phyloP scores from a whole-genome alignment of 2,329 filamentous ascomycete species.

The Pseudogymnoascus sp. region DNA sequence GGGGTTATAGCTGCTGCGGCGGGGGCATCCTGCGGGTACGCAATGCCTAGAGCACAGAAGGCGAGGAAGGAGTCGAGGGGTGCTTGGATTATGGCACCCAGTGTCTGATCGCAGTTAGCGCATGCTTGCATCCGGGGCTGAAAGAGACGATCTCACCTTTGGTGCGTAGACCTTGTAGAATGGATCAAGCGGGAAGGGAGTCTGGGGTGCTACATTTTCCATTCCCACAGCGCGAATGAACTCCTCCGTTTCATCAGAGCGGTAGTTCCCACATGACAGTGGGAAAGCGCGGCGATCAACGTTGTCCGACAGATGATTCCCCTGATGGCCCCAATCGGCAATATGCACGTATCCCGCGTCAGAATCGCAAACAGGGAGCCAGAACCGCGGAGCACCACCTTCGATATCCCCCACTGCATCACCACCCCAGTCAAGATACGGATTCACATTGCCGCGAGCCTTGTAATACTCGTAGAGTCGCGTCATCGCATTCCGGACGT shows the following conservation, averaged over 20 bases:
- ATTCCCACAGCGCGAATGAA: background rate
- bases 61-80: conserved; percentile 3
- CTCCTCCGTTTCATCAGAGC: background rate
- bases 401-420: background rate
- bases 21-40: conserved; percentile 1
- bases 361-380: conserved; percentile 3
- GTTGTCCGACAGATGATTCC: background rate
- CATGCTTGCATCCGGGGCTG: background rate
- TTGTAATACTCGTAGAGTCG: conserved; percentile 1
- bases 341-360: conserved; percentile 5
- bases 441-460: background rate
- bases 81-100: background rate
- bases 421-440: background rate
- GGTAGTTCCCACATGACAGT: background rate
- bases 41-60: conserved; percentile 1
- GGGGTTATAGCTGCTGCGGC: background rate
- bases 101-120: background rate
- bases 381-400: background rate
- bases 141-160: background rate
- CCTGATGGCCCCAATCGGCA: background rate
- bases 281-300: conserved; percentile 5
- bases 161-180: background rate
- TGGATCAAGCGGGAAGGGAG: background rate
- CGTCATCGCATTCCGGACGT: background rate
- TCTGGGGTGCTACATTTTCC: background rate